Conservation (phyloP, 2,329 filamentous ascomycete genomes). For the Epichloe gansuensis region DNA sequence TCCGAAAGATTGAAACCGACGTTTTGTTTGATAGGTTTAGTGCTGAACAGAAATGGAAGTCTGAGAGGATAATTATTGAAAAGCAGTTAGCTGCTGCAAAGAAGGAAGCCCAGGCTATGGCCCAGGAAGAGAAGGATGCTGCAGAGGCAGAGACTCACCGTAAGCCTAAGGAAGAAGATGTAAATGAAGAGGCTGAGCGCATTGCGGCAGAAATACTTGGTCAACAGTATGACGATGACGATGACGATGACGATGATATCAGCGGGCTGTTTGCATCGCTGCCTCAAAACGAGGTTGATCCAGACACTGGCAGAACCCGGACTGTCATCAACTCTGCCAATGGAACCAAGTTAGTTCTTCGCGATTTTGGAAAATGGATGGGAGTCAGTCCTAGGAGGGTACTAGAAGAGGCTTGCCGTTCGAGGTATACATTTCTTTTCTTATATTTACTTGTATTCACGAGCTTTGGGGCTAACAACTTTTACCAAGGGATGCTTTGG, state of each 20-base stretch:
- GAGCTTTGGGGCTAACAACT: not conserved
- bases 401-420: conserved; percentile 77
- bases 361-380: conserved; percentile 74
- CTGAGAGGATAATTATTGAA: conserved; percentile 44
- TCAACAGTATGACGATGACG: conserved; percentile 40
- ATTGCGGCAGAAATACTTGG: conserved; percentile 47
- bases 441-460: not conserved
- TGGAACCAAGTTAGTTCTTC: conserved; percentile 46
- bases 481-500: conserved; percentile 49
- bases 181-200: conserved; percentile 43
- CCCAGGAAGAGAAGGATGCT: conserved; percentile 8
- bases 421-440: conserved; percentile 38
- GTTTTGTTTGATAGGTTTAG: conserved; percentile 57
- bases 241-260: conserved; percentile 42
- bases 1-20: conserved; percentile 66
- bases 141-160: conserved; percentile 22
- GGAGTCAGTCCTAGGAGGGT: conserved; percentile 65
- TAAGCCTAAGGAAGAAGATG: conserved; percentile 17
- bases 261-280: conserved; percentile 43
- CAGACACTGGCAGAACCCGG: conserved; percentile 41
- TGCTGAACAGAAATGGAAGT: conserved; percentile 54
- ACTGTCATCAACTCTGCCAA: conserved; percentile 40
- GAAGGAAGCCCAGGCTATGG: conserved; percentile 18
- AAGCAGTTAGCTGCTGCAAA: conserved; percentile 44
- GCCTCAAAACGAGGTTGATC: conserved; percentile 47